Conservation (phyloP, 257 asterid genomes). For the Gynochthodes officinalis region DNA sequence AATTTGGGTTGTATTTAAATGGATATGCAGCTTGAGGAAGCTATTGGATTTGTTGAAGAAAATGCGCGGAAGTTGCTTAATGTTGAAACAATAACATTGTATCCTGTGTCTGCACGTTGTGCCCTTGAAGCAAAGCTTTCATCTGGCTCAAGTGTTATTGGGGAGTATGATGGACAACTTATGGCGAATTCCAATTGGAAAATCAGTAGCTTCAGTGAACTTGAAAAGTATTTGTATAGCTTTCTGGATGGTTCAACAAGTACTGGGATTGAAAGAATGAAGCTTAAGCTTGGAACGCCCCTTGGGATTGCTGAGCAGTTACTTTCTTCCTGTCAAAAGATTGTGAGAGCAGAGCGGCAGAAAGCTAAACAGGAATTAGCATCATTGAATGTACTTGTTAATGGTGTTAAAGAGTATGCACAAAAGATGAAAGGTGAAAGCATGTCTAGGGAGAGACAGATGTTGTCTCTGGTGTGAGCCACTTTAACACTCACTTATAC, state of each 20-base stretch:
- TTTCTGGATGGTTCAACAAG: conserved; percentile 78
- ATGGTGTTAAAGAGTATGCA: conserved; percentile 57
- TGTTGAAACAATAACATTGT: conserved; percentile 63
- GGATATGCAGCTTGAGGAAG: conserved; percentile 76
- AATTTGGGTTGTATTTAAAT: conserved; percentile 25
- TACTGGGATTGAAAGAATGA: conserved; percentile 82
- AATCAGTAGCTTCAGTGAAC: conserved; percentile 56
- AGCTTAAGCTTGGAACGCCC: conserved; percentile 92
- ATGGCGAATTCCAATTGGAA: conserved; percentile 43
- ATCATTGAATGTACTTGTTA: conserved; percentile 56
- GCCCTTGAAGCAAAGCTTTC: conserved; percentile 87
- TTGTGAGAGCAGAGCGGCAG: conserved; percentile 63
- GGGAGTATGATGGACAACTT: conserved; percentile 31
- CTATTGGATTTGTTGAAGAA: conserved; percentile 73
- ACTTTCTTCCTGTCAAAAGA: conserved; percentile 71
- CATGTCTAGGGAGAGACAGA: conserved; percentile 72
- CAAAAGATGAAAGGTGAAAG: conserved; percentile 73
- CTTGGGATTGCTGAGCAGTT: conserved; percentile 73
- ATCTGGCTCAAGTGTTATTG: conserved; percentile 30
- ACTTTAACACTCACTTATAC: background rate
- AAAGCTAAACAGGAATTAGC: conserved; percentile 66
- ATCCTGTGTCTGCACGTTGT: conserved; percentile 84
- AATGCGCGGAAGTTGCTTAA: conserved; percentile 70
- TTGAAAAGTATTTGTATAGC: conserved; percentile 78
- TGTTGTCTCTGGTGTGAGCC: conserved; percentile 66